phyloP scores from a whole-genome alignment of 2,329 filamentous ascomycete genomes.

The Cadophora gregata region DNA sequence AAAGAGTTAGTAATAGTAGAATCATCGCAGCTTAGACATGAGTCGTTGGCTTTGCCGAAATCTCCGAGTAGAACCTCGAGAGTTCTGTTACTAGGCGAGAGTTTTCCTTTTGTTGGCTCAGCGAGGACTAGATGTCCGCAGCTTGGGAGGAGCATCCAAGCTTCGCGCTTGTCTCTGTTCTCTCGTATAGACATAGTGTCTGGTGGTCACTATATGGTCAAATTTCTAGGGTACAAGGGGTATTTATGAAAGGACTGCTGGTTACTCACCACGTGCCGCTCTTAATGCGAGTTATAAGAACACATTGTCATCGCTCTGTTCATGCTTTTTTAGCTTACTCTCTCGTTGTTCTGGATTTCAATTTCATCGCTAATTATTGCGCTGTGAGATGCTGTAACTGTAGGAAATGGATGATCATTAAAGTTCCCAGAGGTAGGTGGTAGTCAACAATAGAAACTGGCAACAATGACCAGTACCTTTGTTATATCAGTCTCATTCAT shows the following conservation, averaged over 20 bases:
- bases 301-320: not conserved
- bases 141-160: not conserved
- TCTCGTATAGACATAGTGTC: not conserved
- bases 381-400: not conserved
- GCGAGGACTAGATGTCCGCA: not conserved
- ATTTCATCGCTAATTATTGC: not conserved
- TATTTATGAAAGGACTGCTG: not conserved
- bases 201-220: not conserved
- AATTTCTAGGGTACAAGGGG: not conserved
- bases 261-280: not conserved
- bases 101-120: not conserved
- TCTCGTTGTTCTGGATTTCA: not conserved
- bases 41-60: not conserved
- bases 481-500: not conserved
- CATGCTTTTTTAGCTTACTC: not conserved
- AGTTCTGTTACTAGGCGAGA: not conserved
- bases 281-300: not conserved
- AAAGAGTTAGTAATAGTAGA: not conserved
- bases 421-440: not conserved
- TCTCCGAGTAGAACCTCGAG: not conserved
- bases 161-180: not conserved
- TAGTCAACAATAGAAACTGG: not conserved
- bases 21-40: not conserved
- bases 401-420: not conserved
- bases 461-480: not conserved